These are phyloP conservation scores for Neobulgaria alba DNA, from an alignment of 2,329 filamentous ascomycete species.

Conservation along the genomic window DNA sequence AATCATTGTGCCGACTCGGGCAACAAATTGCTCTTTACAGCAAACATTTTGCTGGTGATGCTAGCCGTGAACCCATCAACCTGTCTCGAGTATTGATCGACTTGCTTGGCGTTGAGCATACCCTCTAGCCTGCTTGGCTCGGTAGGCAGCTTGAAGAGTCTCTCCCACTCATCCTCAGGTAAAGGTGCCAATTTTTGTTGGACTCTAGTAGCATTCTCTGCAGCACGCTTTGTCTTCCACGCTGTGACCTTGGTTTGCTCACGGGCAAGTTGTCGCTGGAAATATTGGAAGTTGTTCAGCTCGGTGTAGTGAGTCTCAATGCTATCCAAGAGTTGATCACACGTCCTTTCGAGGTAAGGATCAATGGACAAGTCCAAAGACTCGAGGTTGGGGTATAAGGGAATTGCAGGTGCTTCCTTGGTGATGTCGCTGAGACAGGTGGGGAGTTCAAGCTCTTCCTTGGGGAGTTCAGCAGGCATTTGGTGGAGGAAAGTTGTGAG, in stretches of 20 bases:
- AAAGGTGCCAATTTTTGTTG: slow-evolving; percentile 82
- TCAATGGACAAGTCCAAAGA: slow-evolving; percentile 84
- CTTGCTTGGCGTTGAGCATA: slow-evolving; percentile 90
- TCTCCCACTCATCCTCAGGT: slow-evolving; percentile 96
- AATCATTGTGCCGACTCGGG: slow-evolving; percentile 31
- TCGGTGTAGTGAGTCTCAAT: slow-evolving; percentile 98
- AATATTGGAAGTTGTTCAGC: slow-evolving; percentile 98
- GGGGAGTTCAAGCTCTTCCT: slow-evolving; percentile 65
- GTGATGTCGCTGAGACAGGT: slow-evolving; percentile 70
- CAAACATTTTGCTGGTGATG: slow-evolving; percentile 96
- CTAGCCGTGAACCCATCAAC: slow-evolving; percentile 92
- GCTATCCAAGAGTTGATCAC: slow-evolving; percentile 88
- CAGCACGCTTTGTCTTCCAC: slow-evolving; percentile 95
- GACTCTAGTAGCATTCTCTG: slow-evolving; percentile 79
- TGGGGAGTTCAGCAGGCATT: slow-evolving; percentile 59
- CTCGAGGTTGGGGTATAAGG: slow-evolving; percentile 82
- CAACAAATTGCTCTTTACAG: slow-evolving; percentile 65
- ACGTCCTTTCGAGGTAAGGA: slow-evolving; percentile 96
- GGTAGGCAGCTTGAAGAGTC: slow-evolving; percentile 93
- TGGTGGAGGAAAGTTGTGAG: slow-evolving; percentile 94
- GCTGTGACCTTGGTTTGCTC: slow-evolving; percentile 95
- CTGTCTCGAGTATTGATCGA: slow-evolving; percentile 96
- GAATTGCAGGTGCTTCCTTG: slow-evolving; percentile 50
- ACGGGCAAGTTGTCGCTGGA: slow-evolving; percentile 84
- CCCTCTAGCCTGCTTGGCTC: slow-evolving; percentile 90